phyloP scores from a whole-genome alignment of 305 asterid genomes.

The Rubia peregrina region DNA sequence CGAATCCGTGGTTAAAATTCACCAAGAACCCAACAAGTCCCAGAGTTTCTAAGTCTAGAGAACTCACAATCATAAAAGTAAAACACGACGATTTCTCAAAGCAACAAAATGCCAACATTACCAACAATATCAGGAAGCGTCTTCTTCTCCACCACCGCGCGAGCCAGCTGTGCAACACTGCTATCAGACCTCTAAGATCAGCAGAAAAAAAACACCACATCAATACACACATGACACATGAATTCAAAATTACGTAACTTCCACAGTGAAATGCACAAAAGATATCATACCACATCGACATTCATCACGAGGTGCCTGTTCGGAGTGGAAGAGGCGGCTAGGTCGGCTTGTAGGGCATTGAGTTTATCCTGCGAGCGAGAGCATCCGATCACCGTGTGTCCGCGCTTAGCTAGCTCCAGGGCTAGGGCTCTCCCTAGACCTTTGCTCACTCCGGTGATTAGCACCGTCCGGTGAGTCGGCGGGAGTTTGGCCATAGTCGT shows the following conservation, averaged over 20 bases:
- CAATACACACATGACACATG: neutral
- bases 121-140: conserved; percentile 83
- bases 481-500: conserved; percentile 25
- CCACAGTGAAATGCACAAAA: neutral
- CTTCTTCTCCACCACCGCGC: conserved; percentile 65
- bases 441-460: conserved; percentile 83
- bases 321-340: conserved; percentile 31
- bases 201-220: conserved; percentile 3
- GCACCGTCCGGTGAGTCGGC: conserved; percentile 40
- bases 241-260: neutral
- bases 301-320: conserved; percentile 52
- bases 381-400: conserved; percentile 85
- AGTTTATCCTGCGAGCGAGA: conserved; percentile 74
- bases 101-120: conserved; percentile 11
- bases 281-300: conserved; percentile 62
- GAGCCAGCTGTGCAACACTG: conserved; percentile 67
- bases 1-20: neutral
- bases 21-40: neutral
- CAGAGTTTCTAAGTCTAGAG: neutral
- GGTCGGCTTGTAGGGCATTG: conserved; percentile 60
- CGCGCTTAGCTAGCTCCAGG: conserved; percentile 72
- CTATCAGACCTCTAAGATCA: conserved; percentile 46
- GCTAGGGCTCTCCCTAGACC: conserved; percentile 93
- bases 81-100: neutral
- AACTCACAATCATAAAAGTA: neutral